phyloP scores from a whole-genome alignment of 2,329 filamentous ascomycete genomes.

The Ustulina deusta region DNA sequence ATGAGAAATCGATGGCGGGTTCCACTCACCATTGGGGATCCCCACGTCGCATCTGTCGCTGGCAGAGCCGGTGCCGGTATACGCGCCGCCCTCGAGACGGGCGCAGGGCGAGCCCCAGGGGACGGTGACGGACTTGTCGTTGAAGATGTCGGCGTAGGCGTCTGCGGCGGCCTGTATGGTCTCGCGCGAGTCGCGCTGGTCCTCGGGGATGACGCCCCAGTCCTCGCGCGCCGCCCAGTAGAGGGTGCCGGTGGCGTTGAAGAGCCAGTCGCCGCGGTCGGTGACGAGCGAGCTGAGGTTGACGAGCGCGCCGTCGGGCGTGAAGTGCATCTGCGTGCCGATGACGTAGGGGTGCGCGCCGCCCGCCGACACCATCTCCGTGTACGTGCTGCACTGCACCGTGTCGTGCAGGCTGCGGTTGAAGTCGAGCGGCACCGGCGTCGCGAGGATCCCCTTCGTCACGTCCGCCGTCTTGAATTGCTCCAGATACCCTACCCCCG shows the following conservation, averaged over 20 bases:
- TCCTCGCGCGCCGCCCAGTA: slow-evolving; percentile 52
- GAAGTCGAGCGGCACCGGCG: slow-evolving; percentile 52
- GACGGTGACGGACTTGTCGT: slow-evolving; percentile 53
- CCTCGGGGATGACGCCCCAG: slow-evolving; percentile 52
- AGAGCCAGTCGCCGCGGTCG: slow-evolving; percentile 55
- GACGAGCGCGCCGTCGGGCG: slow-evolving; percentile 44
- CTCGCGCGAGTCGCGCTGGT: slow-evolving; percentile 50
- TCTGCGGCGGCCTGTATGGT: slow-evolving; percentile 54
- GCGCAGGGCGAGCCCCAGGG: slow-evolving; percentile 56
- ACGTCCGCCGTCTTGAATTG: slow-evolving; percentile 51
- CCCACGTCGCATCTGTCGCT: slow-evolving; percentile 53
- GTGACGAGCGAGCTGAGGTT: slow-evolving; percentile 53
- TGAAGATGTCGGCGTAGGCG: slow-evolving; percentile 54
- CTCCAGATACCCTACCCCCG: slow-evolving; percentile 49
- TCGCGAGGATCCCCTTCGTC: slow-evolving; percentile 49
- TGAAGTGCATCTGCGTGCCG: slow-evolving; percentile 53
- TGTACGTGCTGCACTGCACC: slow-evolving; percentile 54
- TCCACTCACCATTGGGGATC: slow-evolving; percentile 50
- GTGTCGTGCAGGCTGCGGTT: slow-evolving; percentile 55
- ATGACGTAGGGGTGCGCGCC: slow-evolving; percentile 54
- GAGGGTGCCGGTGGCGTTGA: slow-evolving; percentile 53
- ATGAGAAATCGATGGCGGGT: too few relatives aligned
- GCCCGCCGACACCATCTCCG: slow-evolving; percentile 53
- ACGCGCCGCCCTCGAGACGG: slow-evolving; percentile 54
- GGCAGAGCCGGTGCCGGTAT: slow-evolving; percentile 50